Base-by-base conservation (phyloP, 495 filamentous ascomycete genomes). In the Hyaloscypha finlandica region DNA sequence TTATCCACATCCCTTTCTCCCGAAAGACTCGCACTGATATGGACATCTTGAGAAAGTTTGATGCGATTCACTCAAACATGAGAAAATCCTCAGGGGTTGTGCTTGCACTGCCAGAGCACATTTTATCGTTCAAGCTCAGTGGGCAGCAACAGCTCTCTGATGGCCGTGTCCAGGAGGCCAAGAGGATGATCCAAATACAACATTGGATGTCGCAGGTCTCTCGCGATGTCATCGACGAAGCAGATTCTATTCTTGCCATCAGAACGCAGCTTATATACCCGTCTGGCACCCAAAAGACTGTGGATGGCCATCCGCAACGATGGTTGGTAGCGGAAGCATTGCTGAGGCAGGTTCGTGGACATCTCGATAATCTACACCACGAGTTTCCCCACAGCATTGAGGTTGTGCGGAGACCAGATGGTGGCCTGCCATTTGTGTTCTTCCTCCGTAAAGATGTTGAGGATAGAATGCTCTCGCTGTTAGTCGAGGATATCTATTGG, bases 201-300 rank as follows among this genome's bases (percentile, higher is more conserved):
- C 32, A 77, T 76, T 86, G 84, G 85, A 52, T 88, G 4, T 72
- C 78, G 22, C n/a, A 63, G 0, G 65, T 65, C 32, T 80, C 74
- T 39, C 78, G 84, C 8, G 85, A 88, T 71, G 74, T 88, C 0
- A 70, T 88, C 0, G 86, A 88, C 67, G 85, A 88, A 64, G 84
- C 78, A 11, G 85, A 88, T 61, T 80, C 79, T 31, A 84, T 81
- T 0, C 67, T 88, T 8, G 77, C 82, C 0, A 76, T 81, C 0
- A 77, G 64, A 35, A 82, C 80, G 0, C 81, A 83, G 63, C 73
- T 83, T 0, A 83, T 80, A 55, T 85, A 85, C 54, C 84, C 83
- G 0, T 78, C 77, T 6, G 83, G 83, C 0, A 68, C 78, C 0
- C 80, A 84, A 54, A 76, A 77, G 68, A 67, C 76, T 3, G 77